phyloP scores from a whole-genome alignment of 306 rosid species.

The Dryas octopetala region DNA sequence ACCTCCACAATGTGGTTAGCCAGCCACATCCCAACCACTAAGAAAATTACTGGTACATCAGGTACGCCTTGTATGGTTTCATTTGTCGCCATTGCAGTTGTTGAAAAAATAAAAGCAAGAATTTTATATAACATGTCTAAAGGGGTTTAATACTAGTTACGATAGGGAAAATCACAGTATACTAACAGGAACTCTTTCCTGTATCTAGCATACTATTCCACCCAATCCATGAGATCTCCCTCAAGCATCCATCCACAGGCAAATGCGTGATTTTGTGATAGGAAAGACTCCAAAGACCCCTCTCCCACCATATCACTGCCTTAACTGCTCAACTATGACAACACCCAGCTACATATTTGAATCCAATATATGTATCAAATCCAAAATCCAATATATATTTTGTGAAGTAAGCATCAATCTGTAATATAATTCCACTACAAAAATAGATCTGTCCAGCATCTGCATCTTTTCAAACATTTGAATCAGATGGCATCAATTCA shows the following conservation, averaged over 20 bases:
- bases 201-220: not conserved
- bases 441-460: not conserved
- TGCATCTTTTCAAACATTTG: not conserved
- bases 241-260: not conserved
- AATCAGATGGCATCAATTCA: not conserved
- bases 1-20: not conserved
- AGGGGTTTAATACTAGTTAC: not conserved
- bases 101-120: not conserved
- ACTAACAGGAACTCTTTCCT: not conserved
- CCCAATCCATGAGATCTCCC: not conserved
- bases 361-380: not conserved
- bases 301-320: not conserved
- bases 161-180: not conserved
- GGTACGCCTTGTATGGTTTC: constrained; percentile 4
- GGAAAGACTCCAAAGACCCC: not conserved
- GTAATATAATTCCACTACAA: not conserved
- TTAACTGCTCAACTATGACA: not conserved
- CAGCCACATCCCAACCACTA: constrained; percentile 6
- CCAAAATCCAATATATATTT: not conserved
- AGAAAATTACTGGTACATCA: not conserved
- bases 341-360: not conserved
- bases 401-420: not conserved
- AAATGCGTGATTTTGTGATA: not conserved
- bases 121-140: not conserved
- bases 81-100: not conserved